Base-by-base conservation (phyloP, 73 alveolate genomes). In the Paramecium tetraurelia region DNA sequence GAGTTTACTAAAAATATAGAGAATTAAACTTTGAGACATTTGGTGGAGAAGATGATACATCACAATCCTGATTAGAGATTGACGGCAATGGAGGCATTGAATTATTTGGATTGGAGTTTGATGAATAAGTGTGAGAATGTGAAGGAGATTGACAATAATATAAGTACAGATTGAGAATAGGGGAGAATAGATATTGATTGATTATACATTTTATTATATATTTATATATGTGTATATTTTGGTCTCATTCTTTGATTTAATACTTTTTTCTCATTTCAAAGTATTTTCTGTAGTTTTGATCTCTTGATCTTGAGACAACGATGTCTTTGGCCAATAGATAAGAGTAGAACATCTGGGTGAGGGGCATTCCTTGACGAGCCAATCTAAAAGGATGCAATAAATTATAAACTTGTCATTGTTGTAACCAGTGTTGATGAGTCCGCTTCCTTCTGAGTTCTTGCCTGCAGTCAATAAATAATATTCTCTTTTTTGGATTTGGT, bases 221-320 rank as follows among this genome's bases (percentile, higher is more conserved):
- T 48, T 53, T 53, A 53, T 53, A 18, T 53, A 53, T 53, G 69
- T 53, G 69, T 20, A 18, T 53, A 18, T 53, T 53, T 53, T n/a
- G 69, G 35, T 53, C 29, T 80, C 90, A 80, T 24, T 80, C 90
- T 44, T 84, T 86, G 95, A 96, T 96, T 43, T 94, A 93, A 95
- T 94, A 95, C 92, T 95, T 93, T 97, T 96, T 96, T 92, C 98
- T 95, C 95, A 96, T 90, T 85, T 96, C 98, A 94, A 96, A 96
- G 95, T 96, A 96, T 94, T 94, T 95, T 93, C 98, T 96, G 93
- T 95, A 96, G 94, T 96, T 96, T 85, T 96, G 96, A 95, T 96
- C 97, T 94, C 98, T 94, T 94, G 97, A 95, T 33, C 88, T 84
- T 43, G 86, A 70, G 38, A 89, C 92, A 89, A 89, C 90, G 38